Evolutionary conservation across 768 basidiomycete species (phyloP).

Genomic region (Dentipellis fragilis): DNA sequence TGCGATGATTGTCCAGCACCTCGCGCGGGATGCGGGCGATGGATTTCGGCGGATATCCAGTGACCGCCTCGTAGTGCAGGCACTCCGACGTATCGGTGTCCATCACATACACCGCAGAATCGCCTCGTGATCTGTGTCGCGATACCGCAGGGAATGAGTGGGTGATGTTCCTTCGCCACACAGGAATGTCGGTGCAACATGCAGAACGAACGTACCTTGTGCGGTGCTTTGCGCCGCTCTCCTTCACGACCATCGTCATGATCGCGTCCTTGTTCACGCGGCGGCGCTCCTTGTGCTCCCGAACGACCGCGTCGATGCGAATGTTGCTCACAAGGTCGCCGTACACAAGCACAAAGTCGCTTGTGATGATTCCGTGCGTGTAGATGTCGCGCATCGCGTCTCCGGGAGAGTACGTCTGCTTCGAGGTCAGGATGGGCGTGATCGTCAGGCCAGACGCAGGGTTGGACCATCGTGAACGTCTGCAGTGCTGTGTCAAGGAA

Average conservation of each 20-base stretch:
- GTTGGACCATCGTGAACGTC: slow-evolving; percentile 80
- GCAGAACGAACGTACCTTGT: slow-evolving; percentile 44
- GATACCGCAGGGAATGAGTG: too few species aligned
- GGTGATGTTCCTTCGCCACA: too few species aligned
- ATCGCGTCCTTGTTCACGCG: slow-evolving; percentile 86
- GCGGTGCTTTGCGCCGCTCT: slow-evolving; percentile 59
- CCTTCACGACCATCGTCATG: slow-evolving; percentile 93
- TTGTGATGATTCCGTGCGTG: slow-evolving; percentile 80
- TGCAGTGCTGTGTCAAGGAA: slow-evolving; percentile 18
- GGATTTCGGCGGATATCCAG: slow-evolving; percentile 56
- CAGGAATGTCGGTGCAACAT: not conserved
- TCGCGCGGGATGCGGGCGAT: slow-evolving; percentile 67
- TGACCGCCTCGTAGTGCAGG: slow-evolving; percentile 73
- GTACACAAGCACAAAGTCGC: slow-evolving; percentile 85
- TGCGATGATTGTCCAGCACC: slow-evolving; percentile 58
- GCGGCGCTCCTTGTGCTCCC: slow-evolving; percentile 79
- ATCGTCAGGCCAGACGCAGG: slow-evolving; percentile 74
- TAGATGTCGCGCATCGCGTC: slow-evolving; percentile 94
- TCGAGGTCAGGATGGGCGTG: slow-evolving; percentile 75
- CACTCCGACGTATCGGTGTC: slow-evolving; percentile 71
- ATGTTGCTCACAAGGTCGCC: slow-evolving; percentile 93
- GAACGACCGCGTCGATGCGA: slow-evolving; percentile 80
- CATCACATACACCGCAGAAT: slow-evolving; percentile 71
- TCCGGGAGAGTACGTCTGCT: slow-evolving; percentile 80
- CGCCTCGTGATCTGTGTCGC: slow-evolving; percentile 48